Conservation (phyloP, 768 basidiomycete genomes). For the Gymnopilus junonius region DNA sequence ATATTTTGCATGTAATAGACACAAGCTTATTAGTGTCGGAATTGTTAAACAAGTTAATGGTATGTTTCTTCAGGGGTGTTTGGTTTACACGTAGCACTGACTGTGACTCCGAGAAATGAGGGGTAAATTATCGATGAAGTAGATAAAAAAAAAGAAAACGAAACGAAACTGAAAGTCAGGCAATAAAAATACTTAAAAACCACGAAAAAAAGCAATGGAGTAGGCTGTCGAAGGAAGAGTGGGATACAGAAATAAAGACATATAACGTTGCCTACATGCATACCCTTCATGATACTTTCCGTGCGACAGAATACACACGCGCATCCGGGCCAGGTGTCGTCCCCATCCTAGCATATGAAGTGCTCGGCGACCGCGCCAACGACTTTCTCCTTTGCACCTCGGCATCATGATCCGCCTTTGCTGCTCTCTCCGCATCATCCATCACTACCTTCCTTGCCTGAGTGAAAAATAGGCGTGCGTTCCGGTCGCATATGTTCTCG, state of each 20-base stretch:
- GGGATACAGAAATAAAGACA: background rate
- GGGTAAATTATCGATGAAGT: background rate
- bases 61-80: background rate
- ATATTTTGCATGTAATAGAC: background rate
- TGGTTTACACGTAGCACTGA: background rate
- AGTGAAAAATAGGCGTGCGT: constrained; percentile 88
- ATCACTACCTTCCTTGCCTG: constrained; percentile 66
- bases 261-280: background rate
- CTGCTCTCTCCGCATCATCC: constrained; percentile 25
- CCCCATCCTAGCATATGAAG: constrained; percentile 7
- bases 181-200: background rate
- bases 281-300: background rate
- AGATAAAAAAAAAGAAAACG: background rate
- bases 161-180: background rate
- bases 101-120: background rate
- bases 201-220: background rate
- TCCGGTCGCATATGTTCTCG: constrained; percentile 81
- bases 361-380: constrained; percentile 28
- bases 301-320: constrained; percentile 11
- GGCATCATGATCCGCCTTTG: constrained; percentile 21
- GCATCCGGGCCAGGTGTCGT: background rate
- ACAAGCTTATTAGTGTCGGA: background rate
- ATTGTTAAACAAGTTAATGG: background rate
- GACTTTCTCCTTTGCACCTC: constrained; percentile 25
- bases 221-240: background rate